phyloP scores from a whole-genome alignment of 164 flowering plant genomes.

The Magnolia changhungtana region DNA sequence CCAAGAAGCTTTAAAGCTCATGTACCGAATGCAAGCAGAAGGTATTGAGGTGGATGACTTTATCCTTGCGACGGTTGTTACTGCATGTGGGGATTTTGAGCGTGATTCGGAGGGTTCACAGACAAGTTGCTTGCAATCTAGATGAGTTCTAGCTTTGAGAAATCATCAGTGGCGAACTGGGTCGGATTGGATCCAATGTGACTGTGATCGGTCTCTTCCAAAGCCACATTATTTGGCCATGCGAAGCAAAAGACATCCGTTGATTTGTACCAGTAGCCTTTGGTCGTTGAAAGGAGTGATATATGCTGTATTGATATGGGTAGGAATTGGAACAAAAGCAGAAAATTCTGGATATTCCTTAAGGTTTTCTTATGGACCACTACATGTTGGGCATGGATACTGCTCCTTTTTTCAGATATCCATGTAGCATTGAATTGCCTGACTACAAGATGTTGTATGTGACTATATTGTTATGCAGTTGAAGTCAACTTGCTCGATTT shows the following conservation, averaged over 20 bases:
- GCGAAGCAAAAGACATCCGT: neutral
- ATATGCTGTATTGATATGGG: neutral
- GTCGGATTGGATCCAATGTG: neutral
- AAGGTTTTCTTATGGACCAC: neutral
- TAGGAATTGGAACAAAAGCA: neutral
- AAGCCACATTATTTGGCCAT: neutral
- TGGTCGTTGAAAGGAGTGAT: neutral
- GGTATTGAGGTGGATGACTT: slow-evolving; percentile 69
- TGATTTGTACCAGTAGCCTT: neutral
- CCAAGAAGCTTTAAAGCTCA: slow-evolving; percentile 68
- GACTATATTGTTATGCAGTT: neutral
- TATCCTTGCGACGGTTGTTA: slow-evolving; percentile 47
- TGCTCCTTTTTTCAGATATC: neutral
- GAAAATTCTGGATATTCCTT: neutral
- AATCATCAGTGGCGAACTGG: neutral
- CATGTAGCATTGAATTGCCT: neutral
- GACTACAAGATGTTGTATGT: neutral
- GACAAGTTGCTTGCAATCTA: neutral
- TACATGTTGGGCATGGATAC: neutral
- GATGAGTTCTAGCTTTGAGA: slow-evolving; percentile 5
- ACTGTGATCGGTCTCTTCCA: neutral
- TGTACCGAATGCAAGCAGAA: slow-evolving; percentile 80
- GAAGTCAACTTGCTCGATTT: neutral
- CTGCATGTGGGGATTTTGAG: slow-evolving; percentile 67
- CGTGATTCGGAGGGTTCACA: slow-evolving; percentile 31